Conservation (phyloP, 2,329 filamentous ascomycete species). For the Diaporthe capsici region DNA sequence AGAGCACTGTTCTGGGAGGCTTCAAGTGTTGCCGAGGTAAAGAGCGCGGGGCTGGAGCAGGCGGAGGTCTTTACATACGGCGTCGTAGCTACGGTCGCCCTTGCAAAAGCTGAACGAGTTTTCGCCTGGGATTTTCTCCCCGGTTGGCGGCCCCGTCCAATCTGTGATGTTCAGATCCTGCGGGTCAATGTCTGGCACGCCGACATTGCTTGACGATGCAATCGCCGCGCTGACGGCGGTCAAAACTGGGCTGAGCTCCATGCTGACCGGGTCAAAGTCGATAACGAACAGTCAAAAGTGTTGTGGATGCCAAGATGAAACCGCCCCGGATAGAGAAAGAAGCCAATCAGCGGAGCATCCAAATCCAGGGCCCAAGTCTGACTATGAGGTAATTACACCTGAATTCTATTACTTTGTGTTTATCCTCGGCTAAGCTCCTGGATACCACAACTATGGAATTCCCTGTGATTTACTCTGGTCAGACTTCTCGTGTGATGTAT, state of each 20-base stretch:
- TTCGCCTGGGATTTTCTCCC: neutral
- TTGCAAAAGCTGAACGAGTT: conserved; percentile 1
- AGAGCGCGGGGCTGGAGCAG: too few relatives aligned
- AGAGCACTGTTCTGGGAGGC: neutral
- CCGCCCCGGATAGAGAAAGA: neutral
- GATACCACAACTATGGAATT: neutral
- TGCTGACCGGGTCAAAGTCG: neutral
- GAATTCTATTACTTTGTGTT: too few relatives aligned
- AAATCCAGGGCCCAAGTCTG: neutral
- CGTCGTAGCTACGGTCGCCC: neutral
- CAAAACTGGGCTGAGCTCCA: neutral
- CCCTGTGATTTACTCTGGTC: neutral
- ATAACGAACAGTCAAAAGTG: neutral
- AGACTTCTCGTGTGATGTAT: neutral
- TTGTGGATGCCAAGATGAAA: neutral
- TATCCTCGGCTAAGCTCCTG: neutral
- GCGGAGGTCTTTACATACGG: neutral
- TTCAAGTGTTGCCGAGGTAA: neutral
- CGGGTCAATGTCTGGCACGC: neutral
- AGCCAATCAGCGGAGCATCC: neutral
- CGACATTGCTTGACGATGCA: neutral
- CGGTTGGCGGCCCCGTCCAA: neutral
- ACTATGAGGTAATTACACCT: neutral
- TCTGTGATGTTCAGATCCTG: neutral
- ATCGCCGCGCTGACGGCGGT: neutral